Evolutionary conservation across 192 early-diverging fungal species (phyloP).

Genomic region (Obelidium mucronatum): DNA sequence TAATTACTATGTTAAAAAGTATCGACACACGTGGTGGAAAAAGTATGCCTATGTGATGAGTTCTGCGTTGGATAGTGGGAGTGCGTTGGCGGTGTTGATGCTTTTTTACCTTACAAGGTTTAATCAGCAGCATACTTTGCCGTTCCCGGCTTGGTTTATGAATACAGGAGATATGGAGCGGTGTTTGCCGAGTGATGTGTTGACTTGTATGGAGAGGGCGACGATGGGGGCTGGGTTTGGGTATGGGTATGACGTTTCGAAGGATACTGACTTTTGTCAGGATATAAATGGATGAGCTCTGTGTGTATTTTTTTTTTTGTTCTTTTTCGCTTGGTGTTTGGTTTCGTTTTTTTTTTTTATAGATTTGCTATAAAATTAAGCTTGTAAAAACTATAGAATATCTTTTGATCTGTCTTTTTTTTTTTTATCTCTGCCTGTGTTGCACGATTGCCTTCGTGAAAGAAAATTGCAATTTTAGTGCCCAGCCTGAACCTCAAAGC

Average conservation of each 20-base stretch:
- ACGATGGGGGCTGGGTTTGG: conserved; percentile 4
- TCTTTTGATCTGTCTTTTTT: no score
- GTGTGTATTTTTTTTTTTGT: no score
- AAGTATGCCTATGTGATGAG: conserved; percentile 68
- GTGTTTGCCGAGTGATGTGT: background rate
- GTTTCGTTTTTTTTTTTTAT: no score
- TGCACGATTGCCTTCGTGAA: no score
- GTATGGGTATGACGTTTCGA: conserved; percentile 32
- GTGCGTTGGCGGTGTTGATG: conserved; percentile 43
- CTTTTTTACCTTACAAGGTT: conserved; percentile 31
- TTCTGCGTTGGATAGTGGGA: conserved; percentile 67
- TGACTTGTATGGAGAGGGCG: background rate
- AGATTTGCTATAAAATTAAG: no score
- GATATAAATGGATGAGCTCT: no score
- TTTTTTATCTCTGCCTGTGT: no score
- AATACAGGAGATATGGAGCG: conserved; percentile 14
- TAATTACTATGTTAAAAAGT: conserved; percentile 6
- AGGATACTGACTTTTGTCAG: conserved; percentile 25
- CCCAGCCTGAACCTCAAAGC: no score
- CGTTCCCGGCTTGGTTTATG: conserved; percentile 21
- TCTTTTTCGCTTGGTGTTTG: no score
- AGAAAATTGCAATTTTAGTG: no score
- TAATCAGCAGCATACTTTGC: background rate
- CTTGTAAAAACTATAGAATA: no score
- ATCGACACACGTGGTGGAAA: conserved; percentile 53